Percentiles rank a stretch among this genome's conserved stretches.
Evolutionary conservation across 179 eudicot genomes (phyloP).

Genomic region (Carnegiea gigantea): DNA sequence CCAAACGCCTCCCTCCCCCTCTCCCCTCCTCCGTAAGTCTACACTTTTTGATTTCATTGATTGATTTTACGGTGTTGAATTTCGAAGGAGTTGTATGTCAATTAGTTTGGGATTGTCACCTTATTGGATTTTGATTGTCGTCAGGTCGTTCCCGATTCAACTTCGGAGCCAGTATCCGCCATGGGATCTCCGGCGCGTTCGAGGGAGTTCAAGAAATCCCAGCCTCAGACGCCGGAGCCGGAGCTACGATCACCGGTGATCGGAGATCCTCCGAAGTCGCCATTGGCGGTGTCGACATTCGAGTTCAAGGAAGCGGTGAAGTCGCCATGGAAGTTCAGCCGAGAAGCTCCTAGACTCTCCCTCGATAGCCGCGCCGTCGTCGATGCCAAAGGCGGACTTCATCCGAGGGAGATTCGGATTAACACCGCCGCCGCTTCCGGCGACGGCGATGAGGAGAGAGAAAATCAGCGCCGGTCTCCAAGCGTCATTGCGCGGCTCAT

Average conservation of each 20-base stretch:
- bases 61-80: background rate
- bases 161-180: conserved; percentile 43
- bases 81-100: background rate
- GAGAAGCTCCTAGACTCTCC: conserved; percentile 77
- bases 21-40: background rate
- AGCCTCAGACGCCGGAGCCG: conserved; percentile 15
- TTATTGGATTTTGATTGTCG: conserved; percentile 5
- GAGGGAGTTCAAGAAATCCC: conserved; percentile 32
- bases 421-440: conserved; percentile 21
- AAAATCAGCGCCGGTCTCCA: conserved; percentile 55
- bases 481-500: conserved; percentile 89
- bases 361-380: conserved; percentile 67
- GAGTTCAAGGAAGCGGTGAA: conserved; percentile 39
- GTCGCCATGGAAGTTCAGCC: conserved; percentile 65
- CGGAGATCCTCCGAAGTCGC: conserved; percentile 28
- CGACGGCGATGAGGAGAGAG: conserved; percentile 36
- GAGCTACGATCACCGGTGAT: conserved; percentile 23
- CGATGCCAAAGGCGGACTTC: conserved; percentile 65
- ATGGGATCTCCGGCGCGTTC: conserved; percentile 39
- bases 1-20: conserved; percentile 63
- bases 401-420: conserved; percentile 58
- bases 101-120: background rate
- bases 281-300: conserved; percentile 34
- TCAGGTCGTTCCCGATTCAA: conserved; percentile 36
- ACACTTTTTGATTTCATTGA: background rate